A percentile compares a stretch with the other conserved stretches of the same genome.
Conservation (phyloP, 441 rosid genomes). For the Euphorbia schlechtendalii region DNA sequence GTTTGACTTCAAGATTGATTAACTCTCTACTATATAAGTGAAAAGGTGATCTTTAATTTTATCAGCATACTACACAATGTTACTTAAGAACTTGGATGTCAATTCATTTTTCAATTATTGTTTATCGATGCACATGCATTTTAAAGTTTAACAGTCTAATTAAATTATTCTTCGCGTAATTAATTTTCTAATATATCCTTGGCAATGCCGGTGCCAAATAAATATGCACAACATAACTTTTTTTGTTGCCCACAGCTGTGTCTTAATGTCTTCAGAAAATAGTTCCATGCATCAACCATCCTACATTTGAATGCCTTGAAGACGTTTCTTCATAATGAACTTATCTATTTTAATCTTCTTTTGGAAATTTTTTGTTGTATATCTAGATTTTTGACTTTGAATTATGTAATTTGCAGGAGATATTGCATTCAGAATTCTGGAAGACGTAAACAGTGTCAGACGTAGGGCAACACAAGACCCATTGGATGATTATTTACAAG, state of each 20-base stretch:
- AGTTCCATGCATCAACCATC: not conserved
- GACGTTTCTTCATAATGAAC: not conserved
- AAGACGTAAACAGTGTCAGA: constrained; percentile 42
- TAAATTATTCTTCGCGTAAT: not conserved
- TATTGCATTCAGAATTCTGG: constrained; percentile 80
- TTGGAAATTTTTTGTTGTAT: not conserved
- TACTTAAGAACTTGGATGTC: not conserved
- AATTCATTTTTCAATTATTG: not conserved
- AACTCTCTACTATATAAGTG: not conserved
- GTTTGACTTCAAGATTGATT: no score
- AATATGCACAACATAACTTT: not conserved
- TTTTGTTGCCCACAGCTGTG: not conserved
- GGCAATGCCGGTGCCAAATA: not conserved
- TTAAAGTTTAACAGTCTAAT: not conserved
- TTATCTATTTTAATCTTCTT: not conserved
- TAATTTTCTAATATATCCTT: not conserved
- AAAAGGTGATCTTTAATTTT: not conserved
- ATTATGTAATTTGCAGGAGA: constrained; percentile 52
- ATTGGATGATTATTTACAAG: constrained; percentile 44
- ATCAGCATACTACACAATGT: not conserved
- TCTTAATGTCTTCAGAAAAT: not conserved
- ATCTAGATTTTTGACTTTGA: constrained; percentile 6
- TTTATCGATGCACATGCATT: not conserved
- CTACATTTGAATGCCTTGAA: not conserved
- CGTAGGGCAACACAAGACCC: constrained; percentile 53